Percentiles rank a stretch among this genome's conserved stretches.
Evolutionary conservation across 225 moss, liverwort and hornwort genomes (phyloP).

Genomic region (Straminergon stramineum): DNA sequence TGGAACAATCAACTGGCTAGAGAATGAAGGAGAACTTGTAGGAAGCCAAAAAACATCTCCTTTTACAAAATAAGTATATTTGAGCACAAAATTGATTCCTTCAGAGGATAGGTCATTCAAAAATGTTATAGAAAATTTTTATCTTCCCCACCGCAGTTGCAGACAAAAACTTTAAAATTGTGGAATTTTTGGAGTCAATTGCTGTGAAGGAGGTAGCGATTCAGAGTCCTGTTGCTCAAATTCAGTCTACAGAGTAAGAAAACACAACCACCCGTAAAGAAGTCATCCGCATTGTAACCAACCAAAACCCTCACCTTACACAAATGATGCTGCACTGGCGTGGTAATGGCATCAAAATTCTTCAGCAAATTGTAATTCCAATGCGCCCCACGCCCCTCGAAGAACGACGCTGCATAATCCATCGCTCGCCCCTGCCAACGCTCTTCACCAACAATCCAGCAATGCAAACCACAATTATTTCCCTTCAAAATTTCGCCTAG

Average conservation of each 20-base stretch:
- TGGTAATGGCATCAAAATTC: conserved; percentile 46
- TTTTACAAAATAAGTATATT: background rate
- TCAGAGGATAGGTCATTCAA: background rate
- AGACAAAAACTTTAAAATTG: background rate
- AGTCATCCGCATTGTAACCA: background rate
- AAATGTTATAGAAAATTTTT: background rate
- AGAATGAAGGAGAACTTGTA: background rate
- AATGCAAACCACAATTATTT: background rate
- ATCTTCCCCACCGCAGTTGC: background rate
- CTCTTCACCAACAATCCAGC: background rate
- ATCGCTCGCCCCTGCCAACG: background rate
- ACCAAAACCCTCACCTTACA: conserved; percentile 17
- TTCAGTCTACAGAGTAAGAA: background rate
- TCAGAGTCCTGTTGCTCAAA: background rate
- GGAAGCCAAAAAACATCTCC: background rate
- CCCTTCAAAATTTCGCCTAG: background rate
- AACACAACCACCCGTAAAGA: background rate
- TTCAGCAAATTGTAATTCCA: conserved; percentile 55
- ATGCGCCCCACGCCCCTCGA: conserved; percentile 24
- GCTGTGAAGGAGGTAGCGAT: background rate
- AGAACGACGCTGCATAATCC: conserved; percentile 43
- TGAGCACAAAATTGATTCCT: background rate
- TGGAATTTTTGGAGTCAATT: background rate
- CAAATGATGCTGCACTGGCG: conserved; percentile 54
- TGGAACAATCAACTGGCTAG: background rate